Evolutionary conservation across 2,329 filamentous ascomycete species (phyloP).

Genomic region (Aspergillus ustus): DNA sequence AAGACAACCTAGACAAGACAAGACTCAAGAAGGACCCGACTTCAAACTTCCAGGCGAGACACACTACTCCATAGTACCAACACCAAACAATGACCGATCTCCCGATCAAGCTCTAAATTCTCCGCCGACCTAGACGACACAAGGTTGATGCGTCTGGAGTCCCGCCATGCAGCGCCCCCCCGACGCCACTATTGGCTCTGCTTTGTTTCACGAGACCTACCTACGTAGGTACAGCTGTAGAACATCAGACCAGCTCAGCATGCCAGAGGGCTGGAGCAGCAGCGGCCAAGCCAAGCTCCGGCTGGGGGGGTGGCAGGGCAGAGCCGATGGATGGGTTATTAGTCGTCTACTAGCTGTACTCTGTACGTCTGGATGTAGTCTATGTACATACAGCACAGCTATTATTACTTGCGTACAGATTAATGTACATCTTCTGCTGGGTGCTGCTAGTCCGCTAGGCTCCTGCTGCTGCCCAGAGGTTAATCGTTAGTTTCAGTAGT

Average conservation of each 20-base stretch:
- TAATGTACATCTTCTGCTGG: not conserved
- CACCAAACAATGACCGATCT: not conserved
- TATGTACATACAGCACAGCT: not conserved
- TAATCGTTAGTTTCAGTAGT: not conserved
- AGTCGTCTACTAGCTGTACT: too few relatives aligned
- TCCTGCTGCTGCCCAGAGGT: not conserved
- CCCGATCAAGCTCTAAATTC: conserved; percentile 7
- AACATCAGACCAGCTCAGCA: conserved; percentile 1
- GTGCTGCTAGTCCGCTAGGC: not conserved
- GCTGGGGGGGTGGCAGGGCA: not conserved
- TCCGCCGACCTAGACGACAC: not conserved
- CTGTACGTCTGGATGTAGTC: too few relatives aligned
- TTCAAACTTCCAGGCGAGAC: not conserved
- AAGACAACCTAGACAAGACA: too few relatives aligned
- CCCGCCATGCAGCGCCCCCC: not conserved
- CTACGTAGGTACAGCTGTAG: conserved; percentile 1
- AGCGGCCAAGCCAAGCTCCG: not conserved
- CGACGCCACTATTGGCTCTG: conserved; percentile 6
- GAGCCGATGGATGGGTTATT: too few relatives aligned
- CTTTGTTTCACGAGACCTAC: conserved; percentile 11
- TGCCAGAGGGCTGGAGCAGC: not conserved
- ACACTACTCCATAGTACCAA: too few relatives aligned
- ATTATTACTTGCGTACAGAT: not conserved
- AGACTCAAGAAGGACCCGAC: not conserved
- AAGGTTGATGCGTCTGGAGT: not conserved